Percentiles rank a stretch among this genome's conserved stretches.
Evolutionary conservation across 1,284 basidiomycete genomes (phyloP).

Genomic region (Cryptococcus wingfieldii): DNA sequence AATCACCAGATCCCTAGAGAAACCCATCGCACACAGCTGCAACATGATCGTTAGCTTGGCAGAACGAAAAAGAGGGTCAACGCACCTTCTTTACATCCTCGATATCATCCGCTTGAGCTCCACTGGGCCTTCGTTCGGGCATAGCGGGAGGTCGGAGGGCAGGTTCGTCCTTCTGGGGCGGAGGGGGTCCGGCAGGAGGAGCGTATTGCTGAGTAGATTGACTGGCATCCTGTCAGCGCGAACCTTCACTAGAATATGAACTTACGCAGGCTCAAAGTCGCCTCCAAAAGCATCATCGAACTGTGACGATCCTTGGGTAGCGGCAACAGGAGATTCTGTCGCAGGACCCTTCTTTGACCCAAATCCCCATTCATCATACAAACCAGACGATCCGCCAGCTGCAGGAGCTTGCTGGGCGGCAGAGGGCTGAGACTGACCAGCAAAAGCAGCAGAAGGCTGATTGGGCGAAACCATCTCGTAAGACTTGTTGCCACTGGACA

Average conservation of each 20-base stretch:
- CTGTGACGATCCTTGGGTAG: conserved; percentile 38
- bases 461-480: conserved; percentile 40
- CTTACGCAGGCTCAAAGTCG: conserved; percentile 30
- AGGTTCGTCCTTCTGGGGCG: conserved; percentile 10
- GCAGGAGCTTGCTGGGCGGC: background rate
- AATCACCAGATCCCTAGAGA: conserved; percentile 41
- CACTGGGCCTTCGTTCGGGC: conserved; percentile 32
- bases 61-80: background rate
- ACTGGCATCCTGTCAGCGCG: background rate
- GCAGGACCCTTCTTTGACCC: conserved; percentile 16
- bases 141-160: conserved; percentile 21
- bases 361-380: conserved; percentile 41
- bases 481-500: conserved; percentile 22
- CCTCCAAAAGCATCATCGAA: conserved; percentile 58
- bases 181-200: background rate
- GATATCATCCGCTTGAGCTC: conserved; percentile 46
- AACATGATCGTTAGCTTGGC: background rate
- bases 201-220: background rate
- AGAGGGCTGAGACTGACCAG: background rate
- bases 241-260: background rate
- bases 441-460: no score
- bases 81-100: conserved; percentile 49
- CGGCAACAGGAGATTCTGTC: background rate
- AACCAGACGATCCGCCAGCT: background rate
- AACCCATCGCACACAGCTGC: conserved; percentile 48